A percentile compares a stretch with the other conserved stretches of the same genome.
These are phyloP conservation scores for Boletus patriciae DNA, from an alignment of 768 basidiomycete genomes.

Conservation along the genomic window DNA sequence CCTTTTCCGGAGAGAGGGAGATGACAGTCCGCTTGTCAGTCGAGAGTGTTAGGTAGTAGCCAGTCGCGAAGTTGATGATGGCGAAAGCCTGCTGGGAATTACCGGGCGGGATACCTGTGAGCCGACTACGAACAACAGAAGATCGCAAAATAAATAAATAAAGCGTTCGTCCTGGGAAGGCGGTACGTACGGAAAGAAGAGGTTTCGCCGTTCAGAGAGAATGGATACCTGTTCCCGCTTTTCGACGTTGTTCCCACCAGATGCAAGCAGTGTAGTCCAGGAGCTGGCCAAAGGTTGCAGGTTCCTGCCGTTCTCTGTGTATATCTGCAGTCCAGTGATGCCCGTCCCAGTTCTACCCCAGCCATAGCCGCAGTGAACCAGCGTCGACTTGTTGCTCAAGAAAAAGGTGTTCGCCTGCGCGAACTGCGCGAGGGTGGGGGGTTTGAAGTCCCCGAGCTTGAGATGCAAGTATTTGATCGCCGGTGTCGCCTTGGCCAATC, in stretches of 20 bases:
- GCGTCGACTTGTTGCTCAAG: constrained; percentile 1
- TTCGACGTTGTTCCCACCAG: constrained; percentile 8
- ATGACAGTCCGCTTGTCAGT: background rate
- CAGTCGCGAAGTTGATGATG: constrained; percentile 10
- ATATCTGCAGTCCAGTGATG: constrained; percentile 11
- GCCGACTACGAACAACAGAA: background rate
- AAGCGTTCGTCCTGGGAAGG: background rate
- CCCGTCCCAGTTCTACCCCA: constrained; percentile 9
- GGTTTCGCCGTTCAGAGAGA: constrained; percentile 4
- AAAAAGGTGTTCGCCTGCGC: constrained; percentile 17
- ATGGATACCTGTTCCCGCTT: constrained; percentile 6
- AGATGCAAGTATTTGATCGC: constrained; percentile 20
- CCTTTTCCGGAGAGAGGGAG: background rate
- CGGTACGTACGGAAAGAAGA: constrained; percentile 4
- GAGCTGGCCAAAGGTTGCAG: background rate
- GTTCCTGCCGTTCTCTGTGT: background rate
- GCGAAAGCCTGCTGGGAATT: background rate
- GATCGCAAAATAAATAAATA: background rate
- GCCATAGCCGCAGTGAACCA: constrained; percentile 18
- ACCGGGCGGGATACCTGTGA: background rate
- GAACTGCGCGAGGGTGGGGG: constrained; percentile 20
- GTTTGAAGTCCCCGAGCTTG: constrained; percentile 21
- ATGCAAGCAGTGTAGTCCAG: background rate
- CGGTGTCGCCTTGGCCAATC: constrained; percentile 1
- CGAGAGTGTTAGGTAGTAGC: constrained; percentile 12